Evolutionary conservation across 83 land plant species (phyloP).

Genomic region (Thuja plicata): DNA sequence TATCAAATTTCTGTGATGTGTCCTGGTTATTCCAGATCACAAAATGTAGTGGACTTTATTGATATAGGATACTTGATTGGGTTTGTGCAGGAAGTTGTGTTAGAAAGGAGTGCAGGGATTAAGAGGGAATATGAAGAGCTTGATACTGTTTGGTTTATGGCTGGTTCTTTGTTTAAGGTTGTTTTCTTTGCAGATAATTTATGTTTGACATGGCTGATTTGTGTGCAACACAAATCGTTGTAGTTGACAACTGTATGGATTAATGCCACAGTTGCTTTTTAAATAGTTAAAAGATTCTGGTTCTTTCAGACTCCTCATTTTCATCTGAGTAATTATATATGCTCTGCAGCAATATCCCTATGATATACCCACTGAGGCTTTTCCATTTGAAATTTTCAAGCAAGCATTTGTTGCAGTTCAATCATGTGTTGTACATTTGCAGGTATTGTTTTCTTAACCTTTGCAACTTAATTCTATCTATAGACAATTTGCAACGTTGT

Average conservation of each 20-base stretch:
- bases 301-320: background rate
- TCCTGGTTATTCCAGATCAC: background rate
- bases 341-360: constrained; percentile 93
- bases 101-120: constrained; percentile 83
- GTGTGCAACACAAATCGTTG: background rate
- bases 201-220: background rate
- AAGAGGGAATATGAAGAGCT: constrained; percentile 94
- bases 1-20: background rate
- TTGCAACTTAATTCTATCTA: background rate
- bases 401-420: constrained; percentile 99
- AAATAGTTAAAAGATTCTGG: background rate
- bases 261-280: background rate
- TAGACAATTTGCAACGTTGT: background rate
- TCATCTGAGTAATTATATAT: background rate
- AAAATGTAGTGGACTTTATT: background rate
- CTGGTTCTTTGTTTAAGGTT: constrained; percentile 97
- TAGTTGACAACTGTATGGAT: background rate
- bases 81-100: constrained; percentile 65
- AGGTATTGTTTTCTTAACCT: constrained; percentile 50
- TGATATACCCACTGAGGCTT: constrained; percentile 97
- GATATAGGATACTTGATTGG: background rate
- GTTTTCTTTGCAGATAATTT: background rate
- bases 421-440: constrained; percentile 99
- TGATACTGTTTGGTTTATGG: constrained; percentile 99
- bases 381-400: constrained; percentile 94